Base-by-base conservation (phyloP, 768 basidiomycete species). In the Cubamyces lactineus region DNA sequence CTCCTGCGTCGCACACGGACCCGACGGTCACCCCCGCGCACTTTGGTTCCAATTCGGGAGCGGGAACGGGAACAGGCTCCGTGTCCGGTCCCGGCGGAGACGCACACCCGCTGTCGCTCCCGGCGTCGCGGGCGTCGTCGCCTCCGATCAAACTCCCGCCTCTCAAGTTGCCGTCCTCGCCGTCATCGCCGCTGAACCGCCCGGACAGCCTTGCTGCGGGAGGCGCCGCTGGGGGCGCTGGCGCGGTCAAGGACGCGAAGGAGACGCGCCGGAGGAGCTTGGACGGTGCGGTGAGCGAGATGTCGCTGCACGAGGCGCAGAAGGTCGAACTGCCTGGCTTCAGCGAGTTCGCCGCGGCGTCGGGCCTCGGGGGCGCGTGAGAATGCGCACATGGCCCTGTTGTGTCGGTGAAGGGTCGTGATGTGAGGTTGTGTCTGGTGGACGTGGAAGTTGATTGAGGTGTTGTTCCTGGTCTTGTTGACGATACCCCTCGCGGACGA, bases 81-180 rank as follows among this genome's bases (percentile, higher is more conserved):
- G 60, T 70, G 59, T 24, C 46, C 21, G 53, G 55, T 26, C 42
- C 43, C 34, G 53, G 53, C 30, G 50, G 51, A n/a, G 59, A 58
- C 43, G 60, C 67, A 19, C 46, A 23, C 60, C 52, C 57, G 45
- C 24, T 66, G 45, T 71, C 71, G 40, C 57, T 80, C 38, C 89
- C 90, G 8, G 78, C 76, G 2, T 89, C 87, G 43, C 77, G 91
- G 42, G 79, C 86, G n/a, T 77, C 77, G 23, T 86, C 84, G 8
- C 90, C 91, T 26, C 90, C 89, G 1, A 91, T 92, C 61, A 84
- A 78, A 54, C 74, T 92, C 4, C 82, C 91, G 30, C 91, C 91
- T 47, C 73, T 92, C 54, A 87, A 87, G 67, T 73, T 83, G 39
- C 73, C 71, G 50, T 69, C 77, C 16, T 69, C 73, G 39, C 68